Evolutionary conservation across 176 grass and related monocot genomes (phyloP).

Genomic region (Tillandsia leiboldiana): DNA sequence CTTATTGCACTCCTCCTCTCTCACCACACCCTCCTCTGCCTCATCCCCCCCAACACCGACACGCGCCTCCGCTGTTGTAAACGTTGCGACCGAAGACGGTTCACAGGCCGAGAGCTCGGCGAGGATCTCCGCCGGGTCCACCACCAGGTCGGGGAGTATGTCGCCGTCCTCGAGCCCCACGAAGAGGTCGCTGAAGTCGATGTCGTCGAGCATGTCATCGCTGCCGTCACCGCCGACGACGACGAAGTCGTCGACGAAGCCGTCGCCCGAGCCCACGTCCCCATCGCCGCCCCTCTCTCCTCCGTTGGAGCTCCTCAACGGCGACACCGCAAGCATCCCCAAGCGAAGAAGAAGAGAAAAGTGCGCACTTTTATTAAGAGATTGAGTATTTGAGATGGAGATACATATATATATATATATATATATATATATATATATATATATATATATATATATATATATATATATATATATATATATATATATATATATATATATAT

Average conservation of each 20-base stretch:
- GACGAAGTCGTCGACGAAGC: conserved; percentile 25
- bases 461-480: too few relatives aligned
- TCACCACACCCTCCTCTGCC: not conserved
- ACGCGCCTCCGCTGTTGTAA: not conserved
- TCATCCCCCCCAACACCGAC: too few relatives aligned
- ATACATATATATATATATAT: too few relatives aligned
- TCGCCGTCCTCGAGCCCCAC: conserved; percentile 57
- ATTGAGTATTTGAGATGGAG: too few relatives aligned
- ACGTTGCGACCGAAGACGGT: not conserved
- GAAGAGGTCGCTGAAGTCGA: conserved; percentile 78
- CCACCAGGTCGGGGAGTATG: conserved; percentile 76
- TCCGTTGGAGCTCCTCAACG: conserved; percentile 39
- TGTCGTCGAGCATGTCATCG: conserved; percentile 56
- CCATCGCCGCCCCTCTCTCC: conserved; percentile 5
- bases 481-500: too few relatives aligned
- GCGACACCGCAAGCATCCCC: conserved; percentile 69
- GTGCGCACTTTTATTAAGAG: too few relatives aligned
- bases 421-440: too few relatives aligned
- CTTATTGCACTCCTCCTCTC: not conserved
- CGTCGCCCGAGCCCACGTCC: not conserved
- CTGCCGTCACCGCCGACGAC: conserved; percentile 17
- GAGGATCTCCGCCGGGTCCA: conserved; percentile 72
- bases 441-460: too few relatives aligned
- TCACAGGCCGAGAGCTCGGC: conserved; percentile 39
- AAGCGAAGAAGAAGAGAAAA: conserved; percentile 15